phyloP scores from a whole-genome alignment of 495 filamentous ascomycete genomes.

The Lepraria neglecta region DNA sequence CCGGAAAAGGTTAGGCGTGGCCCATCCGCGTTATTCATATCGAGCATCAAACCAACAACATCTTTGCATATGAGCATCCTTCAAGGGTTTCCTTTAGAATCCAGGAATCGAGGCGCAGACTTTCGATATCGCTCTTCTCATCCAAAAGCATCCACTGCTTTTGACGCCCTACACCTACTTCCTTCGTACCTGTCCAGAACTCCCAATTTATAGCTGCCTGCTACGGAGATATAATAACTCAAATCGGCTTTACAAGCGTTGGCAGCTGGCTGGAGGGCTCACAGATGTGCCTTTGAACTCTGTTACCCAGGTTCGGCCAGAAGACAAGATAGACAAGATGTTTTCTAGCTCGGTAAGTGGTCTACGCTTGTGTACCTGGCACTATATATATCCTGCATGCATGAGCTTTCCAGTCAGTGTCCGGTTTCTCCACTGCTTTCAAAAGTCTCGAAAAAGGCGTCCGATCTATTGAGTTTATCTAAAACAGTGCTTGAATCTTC shows the following conservation, averaged over 20 bases:
- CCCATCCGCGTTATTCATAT: neutral
- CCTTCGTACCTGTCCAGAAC: neutral
- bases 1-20: neutral
- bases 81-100: too few relatives aligned
- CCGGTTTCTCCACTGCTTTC: too few relatives aligned
- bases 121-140: too few relatives aligned
- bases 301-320: neutral
- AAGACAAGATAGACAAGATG: conserved; percentile 17
- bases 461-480: neutral
- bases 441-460: neutral
- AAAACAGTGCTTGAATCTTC: neutral
- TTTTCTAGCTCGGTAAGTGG: conserved; percentile 28
- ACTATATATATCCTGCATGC: too few relatives aligned
- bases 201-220: neutral
- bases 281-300: neutral
- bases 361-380: neutral
- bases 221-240: neutral
- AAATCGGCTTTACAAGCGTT: neutral
- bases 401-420: too few relatives aligned
- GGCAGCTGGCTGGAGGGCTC: neutral
- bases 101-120: too few relatives aligned
- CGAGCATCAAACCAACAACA: neutral
- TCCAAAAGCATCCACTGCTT: neutral
- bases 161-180: neutral
- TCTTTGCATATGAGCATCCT: neutral